Evolutionary conservation across 179 eudicot genomes (phyloP).

Genomic region (Corrigiola litoralis): DNA sequence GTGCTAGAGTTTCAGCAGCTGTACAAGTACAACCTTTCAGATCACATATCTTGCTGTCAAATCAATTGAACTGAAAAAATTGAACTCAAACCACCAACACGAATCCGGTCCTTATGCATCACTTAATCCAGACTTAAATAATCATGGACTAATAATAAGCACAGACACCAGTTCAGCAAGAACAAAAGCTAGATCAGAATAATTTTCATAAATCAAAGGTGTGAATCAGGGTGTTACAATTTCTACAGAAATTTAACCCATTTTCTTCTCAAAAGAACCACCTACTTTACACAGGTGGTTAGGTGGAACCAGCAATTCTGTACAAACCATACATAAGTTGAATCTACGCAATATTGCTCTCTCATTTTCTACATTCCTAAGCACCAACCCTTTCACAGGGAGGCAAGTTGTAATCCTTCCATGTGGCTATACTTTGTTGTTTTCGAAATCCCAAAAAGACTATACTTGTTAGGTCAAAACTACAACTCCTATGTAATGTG

Average conservation of each 20-base stretch:
- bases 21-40: too few relatives aligned
- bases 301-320: background rate
- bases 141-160: too few relatives aligned
- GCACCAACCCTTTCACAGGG: background rate
- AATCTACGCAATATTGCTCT: background rate
- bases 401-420: conserved; percentile 1
- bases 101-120: too few relatives aligned
- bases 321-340: background rate
- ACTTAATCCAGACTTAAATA: too few relatives aligned
- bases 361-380: background rate
- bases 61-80: too few relatives aligned
- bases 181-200: background rate
- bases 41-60: too few relatives aligned
- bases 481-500: background rate
- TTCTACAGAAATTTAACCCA: background rate
- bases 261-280: background rate
- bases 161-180: too few relatives aligned
- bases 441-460: background rate
- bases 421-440: background rate
- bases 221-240: too few relatives aligned
- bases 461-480: background rate
- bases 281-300: background rate
- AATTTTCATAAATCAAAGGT: too few relatives aligned
- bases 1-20: too few relatives aligned
- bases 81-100: too few relatives aligned